Evolutionary conservation across 2,329 filamentous ascomycete species (phyloP), one percentile per base, ranked within the genome.

Genomic region (Epichloe brachyelytri): DNA sequence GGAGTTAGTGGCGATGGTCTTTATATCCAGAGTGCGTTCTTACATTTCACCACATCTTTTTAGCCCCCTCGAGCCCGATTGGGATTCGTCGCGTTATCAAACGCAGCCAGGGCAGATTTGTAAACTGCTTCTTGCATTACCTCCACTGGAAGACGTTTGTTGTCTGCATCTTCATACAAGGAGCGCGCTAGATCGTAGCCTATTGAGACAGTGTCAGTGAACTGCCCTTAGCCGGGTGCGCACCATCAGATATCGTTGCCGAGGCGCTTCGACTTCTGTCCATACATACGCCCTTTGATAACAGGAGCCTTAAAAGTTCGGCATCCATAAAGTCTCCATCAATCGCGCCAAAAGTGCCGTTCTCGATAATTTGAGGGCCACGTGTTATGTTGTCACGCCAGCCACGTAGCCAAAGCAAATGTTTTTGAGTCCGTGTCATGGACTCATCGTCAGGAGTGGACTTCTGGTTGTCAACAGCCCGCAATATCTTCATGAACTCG

Each of bases 1-100:
- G 34, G 2, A 36, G 26, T 46, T 22, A 53, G 34, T 33, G 10
- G 14, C 22, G 34, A 22, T 39, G 15, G 33, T 15, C 15, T 4
- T 7, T 33, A 30, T 37, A 4, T 22, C 43, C 15, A 0, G 30
- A 11, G 14, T 7, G 34, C 8, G n/a, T 6, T 22, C 79, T 66
- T 68, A 85, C 83, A 87, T 85, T 47, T 88, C 83, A 57, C 84
- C 76, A 44, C 85, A 88, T 64, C 82, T 87, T 66, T 87, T 88
- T 59, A 93, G 74, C 0, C 84, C 84, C 87, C 87, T 56, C 86
- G 76, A 2, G 78, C 86, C 51, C 80, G 79, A 58, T 91, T 89
- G 0, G 85, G 85, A 59, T 93, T 93, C 20, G 84, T 86, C 3
- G 87, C 86, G 61, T 87, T 87, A 60, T 93, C 87, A 61, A 89